Evolutionary conservation across 2,329 filamentous ascomycete genomes (phyloP), one percentile per base, ranked within the genome.

Genomic region (Clarireedia paspali): DNA sequence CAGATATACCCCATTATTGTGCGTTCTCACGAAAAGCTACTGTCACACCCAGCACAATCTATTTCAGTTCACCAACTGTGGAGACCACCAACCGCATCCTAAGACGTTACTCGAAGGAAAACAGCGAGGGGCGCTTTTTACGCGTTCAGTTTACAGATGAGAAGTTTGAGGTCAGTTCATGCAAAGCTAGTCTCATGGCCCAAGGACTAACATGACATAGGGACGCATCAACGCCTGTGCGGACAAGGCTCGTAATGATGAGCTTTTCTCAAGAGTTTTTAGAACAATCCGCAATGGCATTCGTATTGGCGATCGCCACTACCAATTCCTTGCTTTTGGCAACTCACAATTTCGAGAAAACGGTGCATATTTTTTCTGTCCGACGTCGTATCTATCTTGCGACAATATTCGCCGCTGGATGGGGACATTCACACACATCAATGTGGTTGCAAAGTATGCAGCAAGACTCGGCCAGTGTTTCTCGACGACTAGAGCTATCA

Each of bases 341-440:
- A 97, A 94, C 70, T 96, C 94, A 0, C 94, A 99, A 65, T 88
- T 99, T 58, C 83, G 92, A 51, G 91, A 97, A 67, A 85, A 92
- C 63, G 88, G 91, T 0, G 91, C 89, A 0, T 97, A 94, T 67
- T 96, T 99, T 71, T 97, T 97, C 69, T 87, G 89, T 4, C 81
- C 88, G 0, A 83, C 82, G 0, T 74, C 81, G 0, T 75, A 82
- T 54, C 67, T 88, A 6, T 86, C 82, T 1, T 89, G 89, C 53
- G 80, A 87, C 17, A 77, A 85, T 50, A 96, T 99, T 56, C 86
- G 92, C 4, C 70, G 76, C 34, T 91, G 88, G 82, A 95, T 97
- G 87, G 94, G 94, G 0, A 74, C 87, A 14, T 95, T 99, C 64
- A 77, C 77, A 14, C 81, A 90, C 60, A 96, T 96, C 70, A 82